These are phyloP conservation scores for Jacaranda mimosifolia DNA, from an alignment of 257 asterid genomes.

Conservation along the genomic window DNA sequence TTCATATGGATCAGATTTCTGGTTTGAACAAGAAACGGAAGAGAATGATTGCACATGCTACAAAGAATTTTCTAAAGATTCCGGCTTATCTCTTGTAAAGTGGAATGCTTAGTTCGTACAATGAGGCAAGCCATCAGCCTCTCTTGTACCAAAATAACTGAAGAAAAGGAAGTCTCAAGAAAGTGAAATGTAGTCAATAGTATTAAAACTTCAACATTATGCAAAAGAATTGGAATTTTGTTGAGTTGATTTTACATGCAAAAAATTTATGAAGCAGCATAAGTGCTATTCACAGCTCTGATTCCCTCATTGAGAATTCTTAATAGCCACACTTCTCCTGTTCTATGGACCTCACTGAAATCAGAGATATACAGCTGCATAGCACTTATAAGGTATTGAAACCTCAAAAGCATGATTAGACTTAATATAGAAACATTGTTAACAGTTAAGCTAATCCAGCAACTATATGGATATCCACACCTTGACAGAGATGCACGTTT, in stretches of 20 bases:
- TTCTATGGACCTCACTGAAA: neutral
- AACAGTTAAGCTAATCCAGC: too few relatives aligned
- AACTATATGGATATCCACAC: too few relatives aligned
- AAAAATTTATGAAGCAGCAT: conserved; percentile 3
- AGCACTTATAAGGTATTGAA: neutral
- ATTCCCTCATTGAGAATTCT: neutral
- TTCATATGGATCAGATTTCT: neutral
- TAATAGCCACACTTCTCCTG: neutral
- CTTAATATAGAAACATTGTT: too few relatives aligned
- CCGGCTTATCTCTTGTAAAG: conserved; percentile 1
- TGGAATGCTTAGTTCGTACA: neutral
- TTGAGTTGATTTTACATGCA: conserved; percentile 9
- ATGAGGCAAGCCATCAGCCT: neutral
- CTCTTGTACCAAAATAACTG: neutral
- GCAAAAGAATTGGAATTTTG: conserved; percentile 2
- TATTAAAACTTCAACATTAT: neutral
- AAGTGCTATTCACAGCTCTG: too few relatives aligned
- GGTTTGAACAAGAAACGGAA: neutral
- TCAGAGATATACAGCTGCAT: conserved; percentile 10
- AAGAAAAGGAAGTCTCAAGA: conserved; percentile 6
- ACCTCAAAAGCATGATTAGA: too few relatives aligned
- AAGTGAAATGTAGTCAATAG: neutral
- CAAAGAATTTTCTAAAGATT: neutral
- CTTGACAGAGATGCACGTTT: conserved; percentile 15
- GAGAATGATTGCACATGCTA: neutral